Conservation (phyloP, 2,329 filamentous ascomycete species). For the Biscogniauxia marginata region DNA sequence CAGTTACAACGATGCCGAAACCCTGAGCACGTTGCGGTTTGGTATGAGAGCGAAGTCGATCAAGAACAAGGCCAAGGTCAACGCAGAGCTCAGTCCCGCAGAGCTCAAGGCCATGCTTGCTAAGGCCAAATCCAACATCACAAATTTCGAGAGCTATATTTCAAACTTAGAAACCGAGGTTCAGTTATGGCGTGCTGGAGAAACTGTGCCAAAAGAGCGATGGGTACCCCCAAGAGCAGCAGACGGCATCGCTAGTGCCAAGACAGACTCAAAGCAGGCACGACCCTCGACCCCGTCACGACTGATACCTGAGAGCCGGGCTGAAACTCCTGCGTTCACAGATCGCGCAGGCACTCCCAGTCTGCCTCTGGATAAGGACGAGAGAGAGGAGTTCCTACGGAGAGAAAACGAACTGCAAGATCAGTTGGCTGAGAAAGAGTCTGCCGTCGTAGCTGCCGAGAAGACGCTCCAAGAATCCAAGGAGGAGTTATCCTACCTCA, state of each 20-base stretch:
- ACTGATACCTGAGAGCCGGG: conserved; percentile 54
- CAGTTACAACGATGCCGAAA: conserved; percentile 97
- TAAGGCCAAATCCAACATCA: conserved; percentile 87
- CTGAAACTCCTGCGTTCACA: conserved; percentile 64
- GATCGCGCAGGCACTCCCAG: conserved; percentile 87
- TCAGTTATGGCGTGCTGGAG: conserved; percentile 81
- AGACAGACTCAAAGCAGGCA: conserved; percentile 43
- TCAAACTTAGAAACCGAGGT: conserved; percentile 81
- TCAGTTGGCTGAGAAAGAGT: conserved; percentile 90
- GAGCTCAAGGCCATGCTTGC: conserved; percentile 92
- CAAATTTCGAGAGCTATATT: conserved; percentile 86
- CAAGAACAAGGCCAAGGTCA: conserved; percentile 99
- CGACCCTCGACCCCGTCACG: conserved; percentile 55
- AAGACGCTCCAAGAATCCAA: conserved; percentile 78
- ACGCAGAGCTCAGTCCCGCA: conserved; percentile 91
- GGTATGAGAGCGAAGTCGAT: conserved; percentile 97
- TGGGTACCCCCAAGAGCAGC: conserved; percentile 71
- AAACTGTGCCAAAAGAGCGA: conserved; percentile 81
- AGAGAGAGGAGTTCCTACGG: conserved; percentile 91
- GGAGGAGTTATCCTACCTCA: conserved; percentile 81
- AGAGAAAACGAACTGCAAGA: conserved; percentile 97
- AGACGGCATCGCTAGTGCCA: conserved; percentile 48
- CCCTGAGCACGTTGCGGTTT: conserved; percentile 86
- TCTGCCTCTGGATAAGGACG: conserved; percentile 88
- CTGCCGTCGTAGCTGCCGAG: conserved; percentile 74